Base-by-base conservation (phyloP, 768 basidiomycete species). In the Phallus indusiatus region DNA sequence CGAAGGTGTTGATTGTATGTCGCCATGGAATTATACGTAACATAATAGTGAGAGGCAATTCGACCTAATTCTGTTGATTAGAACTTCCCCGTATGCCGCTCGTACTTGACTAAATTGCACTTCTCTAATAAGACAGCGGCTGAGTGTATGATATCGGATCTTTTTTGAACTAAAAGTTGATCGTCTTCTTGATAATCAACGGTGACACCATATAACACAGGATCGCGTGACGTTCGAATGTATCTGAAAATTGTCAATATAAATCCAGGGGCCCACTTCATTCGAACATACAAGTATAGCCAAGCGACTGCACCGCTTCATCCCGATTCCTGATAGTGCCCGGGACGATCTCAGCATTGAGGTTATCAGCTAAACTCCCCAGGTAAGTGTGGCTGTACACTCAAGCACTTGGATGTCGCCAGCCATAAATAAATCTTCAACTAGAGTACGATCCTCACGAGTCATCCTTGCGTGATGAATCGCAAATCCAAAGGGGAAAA, bases 391-490 rank as follows among this genome's bases (percentile, higher is more conserved):
- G 5, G 96, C 96, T 0, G 96, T 99, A 69, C 92, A 96, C 48
- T 96, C 92, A 22, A 99, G 78, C 0, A 98, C 94, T 68, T 95
- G 94, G 33, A 99, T 78, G 21, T 90, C 85, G 0, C 94, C 91
- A 53, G 95, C 91, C 10, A 84, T 84, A 69, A 99, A 99, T 10
- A 98, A 79, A 62, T 94, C 95, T 70, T 99, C 96, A 18, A 97
- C 93, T 10, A 90, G 80, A 10, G 82, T 84, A 68, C 96, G 86
- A 61, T 98, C 95, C 64, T 90, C 90, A 56, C 90, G 77, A 8
- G 85, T 78, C 94, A 99, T 96, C 22, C 96, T 95, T 11, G 96
- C 95, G 65, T 99, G 96, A 70, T 98, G 96, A 59, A 97, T 95
- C 53, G 86, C 95, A 65, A 99, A 96, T 0, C 96, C 95, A 64